Conservation (phyloP, 139 green algal species). For the Bryopsis sp. region DNA sequence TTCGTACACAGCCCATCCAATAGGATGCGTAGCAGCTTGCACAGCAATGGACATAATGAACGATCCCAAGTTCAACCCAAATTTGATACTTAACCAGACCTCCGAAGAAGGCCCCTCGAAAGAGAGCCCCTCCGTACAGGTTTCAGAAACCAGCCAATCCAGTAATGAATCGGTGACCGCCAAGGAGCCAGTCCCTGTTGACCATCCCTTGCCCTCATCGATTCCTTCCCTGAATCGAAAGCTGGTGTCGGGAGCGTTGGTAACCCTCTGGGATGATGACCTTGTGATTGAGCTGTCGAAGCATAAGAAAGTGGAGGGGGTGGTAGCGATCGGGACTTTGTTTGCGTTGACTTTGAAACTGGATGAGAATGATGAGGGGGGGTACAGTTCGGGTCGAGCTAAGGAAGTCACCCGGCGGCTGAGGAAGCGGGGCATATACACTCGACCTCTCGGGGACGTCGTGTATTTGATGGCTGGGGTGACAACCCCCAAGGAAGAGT, state of each 20-base stretch:
- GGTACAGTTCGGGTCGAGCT: constrained; percentile 42
- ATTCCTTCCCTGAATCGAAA: background rate
- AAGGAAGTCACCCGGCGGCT: constrained; percentile 37
- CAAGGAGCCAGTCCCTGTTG: background rate
- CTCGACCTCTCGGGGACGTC: constrained; percentile 78
- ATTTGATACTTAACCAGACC: constrained; percentile 38
- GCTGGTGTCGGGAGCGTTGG: constrained; percentile 41
- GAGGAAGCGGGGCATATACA: constrained; percentile 50
- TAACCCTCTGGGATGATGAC: constrained; percentile 58
- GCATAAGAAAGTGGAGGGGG: constrained; percentile 41
- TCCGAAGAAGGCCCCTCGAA: constrained; percentile 18
- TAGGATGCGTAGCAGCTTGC: constrained; percentile 70
- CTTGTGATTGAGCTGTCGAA: constrained; percentile 40
- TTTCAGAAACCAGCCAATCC: background rate
- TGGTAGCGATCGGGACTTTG: constrained; percentile 70
- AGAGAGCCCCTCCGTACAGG: constrained; percentile 5
- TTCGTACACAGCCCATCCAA: constrained; percentile 90
- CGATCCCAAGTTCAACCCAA: constrained; percentile 60
- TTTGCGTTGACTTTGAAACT: constrained; percentile 67
- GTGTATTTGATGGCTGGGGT: constrained; percentile 88
- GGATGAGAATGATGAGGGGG: constrained; percentile 13
- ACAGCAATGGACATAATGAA: constrained; percentile 55
- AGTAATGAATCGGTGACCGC: background rate
- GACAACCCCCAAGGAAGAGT: constrained; percentile 40
- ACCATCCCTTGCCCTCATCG: background rate